A percentile compares a stretch with the other conserved stretches of the same genome.
phyloP scores from a whole-genome alignment of 495 filamentous ascomycete species.

The Penicilliopsis zonata region DNA sequence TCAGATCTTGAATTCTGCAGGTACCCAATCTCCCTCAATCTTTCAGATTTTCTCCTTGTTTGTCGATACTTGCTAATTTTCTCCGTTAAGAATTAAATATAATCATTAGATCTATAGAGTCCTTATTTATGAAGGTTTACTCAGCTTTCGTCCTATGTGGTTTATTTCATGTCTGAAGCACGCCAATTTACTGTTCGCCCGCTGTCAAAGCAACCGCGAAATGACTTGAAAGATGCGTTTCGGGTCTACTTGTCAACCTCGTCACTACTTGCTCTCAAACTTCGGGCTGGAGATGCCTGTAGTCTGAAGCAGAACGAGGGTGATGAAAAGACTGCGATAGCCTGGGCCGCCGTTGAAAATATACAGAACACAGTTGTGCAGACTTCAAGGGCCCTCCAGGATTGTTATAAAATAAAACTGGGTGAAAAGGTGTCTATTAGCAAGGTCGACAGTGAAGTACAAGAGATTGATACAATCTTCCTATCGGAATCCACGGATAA shows the following conservation, averaged over 20 bases:
- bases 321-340: slow-evolving; percentile 42
- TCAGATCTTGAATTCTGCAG: too few relatives aligned
- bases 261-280: slow-evolving; percentile 44
- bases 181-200: slow-evolving; percentile 43
- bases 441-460: slow-evolving; percentile 22
- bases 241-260: slow-evolving; percentile 56
- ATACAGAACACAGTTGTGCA: slow-evolving; percentile 52
- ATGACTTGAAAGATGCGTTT: slow-evolving; percentile 47
- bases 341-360: slow-evolving; percentile 53
- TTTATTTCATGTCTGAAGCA: slow-evolving; percentile 26
- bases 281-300: slow-evolving; percentile 49
- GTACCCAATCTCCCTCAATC: too few relatives aligned
- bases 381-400: slow-evolving; percentile 53
- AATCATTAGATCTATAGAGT: not conserved
- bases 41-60: too few relatives aligned
- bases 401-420: slow-evolving; percentile 50
- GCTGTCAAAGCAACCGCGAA: slow-evolving; percentile 35
- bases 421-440: slow-evolving; percentile 48
- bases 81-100: too few relatives aligned
- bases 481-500: slow-evolving; percentile 38
- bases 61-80: too few relatives aligned
- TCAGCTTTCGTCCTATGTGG: not conserved
- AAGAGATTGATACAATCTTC: slow-evolving; percentile 29
- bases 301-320: slow-evolving; percentile 33
- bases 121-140: not conserved